These are phyloP conservation scores for Candida maesae DNA, from an alignment of 805 yeast genomes.

Conservation along the genomic window DNA sequence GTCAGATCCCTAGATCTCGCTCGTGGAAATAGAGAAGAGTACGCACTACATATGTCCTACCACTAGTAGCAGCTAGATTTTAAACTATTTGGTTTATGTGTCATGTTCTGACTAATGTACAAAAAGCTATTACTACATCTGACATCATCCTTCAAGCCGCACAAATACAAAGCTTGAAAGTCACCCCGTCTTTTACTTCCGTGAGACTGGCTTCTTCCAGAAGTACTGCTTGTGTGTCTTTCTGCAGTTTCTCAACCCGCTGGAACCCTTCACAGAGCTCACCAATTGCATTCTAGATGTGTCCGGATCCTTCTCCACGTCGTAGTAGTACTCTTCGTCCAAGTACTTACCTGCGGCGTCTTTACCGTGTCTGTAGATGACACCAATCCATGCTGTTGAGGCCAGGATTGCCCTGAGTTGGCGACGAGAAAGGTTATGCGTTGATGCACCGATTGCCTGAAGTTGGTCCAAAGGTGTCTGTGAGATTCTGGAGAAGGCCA, in stretches of 20 bases:
- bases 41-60: too few relatives aligned
- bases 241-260: conserved; percentile 84
- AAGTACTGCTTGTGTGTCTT: conserved; percentile 80
- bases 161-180: too few relatives aligned
- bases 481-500: conserved; percentile 84
- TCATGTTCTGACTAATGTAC: too few relatives aligned
- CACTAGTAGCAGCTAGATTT: too few relatives aligned
- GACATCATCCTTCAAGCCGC: too few relatives aligned
- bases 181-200: too few relatives aligned
- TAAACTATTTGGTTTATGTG: too few relatives aligned
- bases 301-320: conserved; percentile 78
- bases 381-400: conserved; percentile 67
- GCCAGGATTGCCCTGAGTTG: conserved; percentile 44
- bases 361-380: conserved; percentile 82
- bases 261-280: conserved; percentile 70
- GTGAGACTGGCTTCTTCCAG: conserved; percentile 41
- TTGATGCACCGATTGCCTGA: conserved; percentile 54
- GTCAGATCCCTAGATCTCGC: background rate
- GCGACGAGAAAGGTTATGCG: conserved; percentile 41
- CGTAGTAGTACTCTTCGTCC: conserved; percentile 92
- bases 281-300: conserved; percentile 65
- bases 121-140: background rate
- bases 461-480: conserved; percentile 82
- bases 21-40: too few relatives aligned
- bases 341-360: conserved; percentile 95